Percentiles rank a stretch among this genome's conserved stretches.
Evolutionary conservation across 768 basidiomycete genomes (phyloP).

Genomic region (Naganishia vishniacii): DNA sequence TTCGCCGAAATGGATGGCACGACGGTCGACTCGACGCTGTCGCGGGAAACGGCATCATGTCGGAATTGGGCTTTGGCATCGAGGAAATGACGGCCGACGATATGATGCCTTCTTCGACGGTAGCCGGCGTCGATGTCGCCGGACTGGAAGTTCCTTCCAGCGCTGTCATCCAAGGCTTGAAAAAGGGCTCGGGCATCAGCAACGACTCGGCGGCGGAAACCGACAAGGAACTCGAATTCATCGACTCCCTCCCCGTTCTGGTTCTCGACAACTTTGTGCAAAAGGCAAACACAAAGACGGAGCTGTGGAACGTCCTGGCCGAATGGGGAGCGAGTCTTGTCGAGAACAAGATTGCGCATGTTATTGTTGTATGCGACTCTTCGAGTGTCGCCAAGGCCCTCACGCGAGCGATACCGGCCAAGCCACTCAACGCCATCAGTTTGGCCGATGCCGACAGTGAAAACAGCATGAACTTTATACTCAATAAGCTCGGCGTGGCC

Average conservation of each 20-base stretch:
- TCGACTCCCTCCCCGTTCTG: conserved; percentile 72
- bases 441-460: conserved; percentile 77
- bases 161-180: conserved; percentile 32
- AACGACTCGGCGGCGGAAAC: conserved; percentile 25
- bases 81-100: conserved; percentile 56
- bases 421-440: conserved; percentile 70
- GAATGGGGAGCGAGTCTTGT: conserved; percentile 79
- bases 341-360: conserved; percentile 85
- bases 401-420: conserved; percentile 75
- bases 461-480: conserved; percentile 74
- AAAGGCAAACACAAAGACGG: conserved; percentile 60
- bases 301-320: conserved; percentile 66
- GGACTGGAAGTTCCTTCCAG: conserved; percentile 14
- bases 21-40: conserved; percentile 80
- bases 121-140: conserved; percentile 30
- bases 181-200: conserved; percentile 40
- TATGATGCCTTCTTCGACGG: conserved; percentile 32
- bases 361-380: conserved; percentile 83
- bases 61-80: conserved; percentile 76
- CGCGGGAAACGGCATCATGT: conserved; percentile 78
- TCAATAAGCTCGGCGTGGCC: conserved; percentile 63
- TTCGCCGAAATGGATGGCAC: conserved; percentile 68
- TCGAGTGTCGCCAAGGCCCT: conserved; percentile 79
- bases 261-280: conserved; percentile 73
- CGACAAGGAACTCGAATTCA: conserved; percentile 49